These are phyloP conservation scores for Chaetomiaceae sp. DNA, from an alignment of 2,329 filamentous ascomycete genomes.

Conservation along the genomic window DNA sequence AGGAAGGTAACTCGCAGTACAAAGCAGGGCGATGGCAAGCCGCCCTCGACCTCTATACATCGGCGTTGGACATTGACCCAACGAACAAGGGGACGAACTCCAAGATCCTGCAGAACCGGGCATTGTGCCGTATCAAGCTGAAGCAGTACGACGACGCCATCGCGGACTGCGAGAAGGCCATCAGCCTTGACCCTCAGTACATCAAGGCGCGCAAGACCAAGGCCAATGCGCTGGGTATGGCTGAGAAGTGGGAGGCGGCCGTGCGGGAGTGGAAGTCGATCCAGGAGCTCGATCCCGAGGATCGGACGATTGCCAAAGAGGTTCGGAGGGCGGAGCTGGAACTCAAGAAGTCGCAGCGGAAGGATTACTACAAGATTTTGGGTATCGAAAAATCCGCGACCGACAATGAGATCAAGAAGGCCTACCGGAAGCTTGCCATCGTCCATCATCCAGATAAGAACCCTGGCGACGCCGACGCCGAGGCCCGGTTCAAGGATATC, in stretches of 20 bases:
- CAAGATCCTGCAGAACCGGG: constrained; percentile 91
- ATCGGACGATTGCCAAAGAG: constrained; percentile 76
- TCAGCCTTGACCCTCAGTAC: constrained; percentile 79
- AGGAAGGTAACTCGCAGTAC: constrained; percentile 86
- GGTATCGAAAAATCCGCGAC: constrained; percentile 79
- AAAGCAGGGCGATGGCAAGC: constrained; percentile 76
- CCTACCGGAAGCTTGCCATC: constrained; percentile 92
- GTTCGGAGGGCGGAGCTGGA: constrained; percentile 88
- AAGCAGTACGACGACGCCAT: constrained; percentile 82
- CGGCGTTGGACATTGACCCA: constrained; percentile 81
- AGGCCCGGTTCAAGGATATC: constrained; percentile 94
- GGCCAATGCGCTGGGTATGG: constrained; percentile 80
- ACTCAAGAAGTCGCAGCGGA: constrained; percentile 93
- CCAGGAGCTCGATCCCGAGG: constrained; percentile 75
- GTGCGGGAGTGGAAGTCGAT: constrained; percentile 85
- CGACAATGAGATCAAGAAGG: constrained; percentile 88
- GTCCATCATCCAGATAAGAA: constrained; percentile 98
- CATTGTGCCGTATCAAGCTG: constrained; percentile 75
- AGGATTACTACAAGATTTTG: constrained; percentile 99
- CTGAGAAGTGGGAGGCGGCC: constrained; percentile 88
- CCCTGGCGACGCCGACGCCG: constrained; percentile 75
- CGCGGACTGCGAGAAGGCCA: constrained; percentile 77
- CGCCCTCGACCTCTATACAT: constrained; percentile 79
- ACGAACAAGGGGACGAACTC: constrained; percentile 88
- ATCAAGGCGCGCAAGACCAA: constrained; percentile 89